These are phyloP conservation scores for Clohesyomyces aquaticus DNA, from an alignment of 495 filamentous ascomycete genomes.

Conservation along the genomic window DNA sequence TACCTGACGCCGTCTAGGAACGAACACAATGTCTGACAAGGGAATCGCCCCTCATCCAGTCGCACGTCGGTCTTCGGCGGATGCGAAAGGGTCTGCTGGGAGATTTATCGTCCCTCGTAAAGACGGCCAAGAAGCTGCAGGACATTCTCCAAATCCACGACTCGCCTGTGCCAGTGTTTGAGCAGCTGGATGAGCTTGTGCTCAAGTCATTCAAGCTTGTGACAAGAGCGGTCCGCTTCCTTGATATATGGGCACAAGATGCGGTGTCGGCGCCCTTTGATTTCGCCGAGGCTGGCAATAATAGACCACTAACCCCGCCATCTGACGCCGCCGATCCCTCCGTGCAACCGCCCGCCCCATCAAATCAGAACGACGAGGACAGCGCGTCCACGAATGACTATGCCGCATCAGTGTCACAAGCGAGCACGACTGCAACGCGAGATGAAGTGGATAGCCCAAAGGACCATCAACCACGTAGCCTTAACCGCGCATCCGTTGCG, in stretches of 20 bases:
- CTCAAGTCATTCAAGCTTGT: conserved; percentile 92
- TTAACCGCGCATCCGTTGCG: conserved; percentile 32
- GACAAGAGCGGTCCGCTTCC: conserved; percentile 84
- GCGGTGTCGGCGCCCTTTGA: conserved; percentile 41
- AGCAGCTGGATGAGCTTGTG: conserved; percentile 87
- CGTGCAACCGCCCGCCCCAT: conserved; percentile 22
- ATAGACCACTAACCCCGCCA: conserved; percentile 72
- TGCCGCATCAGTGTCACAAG: conserved; percentile 33
- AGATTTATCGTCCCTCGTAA: conserved; percentile 86
- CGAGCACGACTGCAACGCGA: conserved; percentile 23
- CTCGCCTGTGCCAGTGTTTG: conserved; percentile 59
- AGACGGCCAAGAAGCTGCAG: conserved; percentile 80
- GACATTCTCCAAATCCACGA: conserved; percentile 59
- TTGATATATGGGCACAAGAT: conserved; percentile 87
- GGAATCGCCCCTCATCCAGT: conserved; percentile 72
- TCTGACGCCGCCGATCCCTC: conserved; percentile 43
- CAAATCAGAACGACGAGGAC: conserved; percentile 29
- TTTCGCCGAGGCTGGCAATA: conserved; percentile 41
- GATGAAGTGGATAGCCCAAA: conserved; percentile 29
- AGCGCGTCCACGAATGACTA: conserved; percentile 20
- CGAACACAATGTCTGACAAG: conserved; percentile 83
- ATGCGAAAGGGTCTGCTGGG: conserved; percentile 84
- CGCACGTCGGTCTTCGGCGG: conserved; percentile 74
- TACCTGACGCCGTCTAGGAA: conserved; percentile 61
- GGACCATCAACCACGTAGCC: conserved; percentile 35